Evolutionary conservation across 73 alveolate genomes (phyloP).

Genomic region (Tetrahymena malaccensis): DNA sequence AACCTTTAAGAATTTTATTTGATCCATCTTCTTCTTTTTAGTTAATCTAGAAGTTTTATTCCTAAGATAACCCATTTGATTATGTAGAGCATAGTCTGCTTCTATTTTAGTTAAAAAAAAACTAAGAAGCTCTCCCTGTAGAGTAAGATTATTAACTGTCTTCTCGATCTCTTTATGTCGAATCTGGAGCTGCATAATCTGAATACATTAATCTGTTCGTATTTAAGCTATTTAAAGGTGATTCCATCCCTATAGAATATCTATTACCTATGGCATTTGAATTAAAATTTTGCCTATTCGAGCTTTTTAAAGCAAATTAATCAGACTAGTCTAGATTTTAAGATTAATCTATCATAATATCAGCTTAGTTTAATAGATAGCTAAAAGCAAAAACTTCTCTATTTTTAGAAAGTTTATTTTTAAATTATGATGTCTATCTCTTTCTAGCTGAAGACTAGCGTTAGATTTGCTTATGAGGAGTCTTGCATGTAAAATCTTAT

Average conservation of each 20-base stretch:
- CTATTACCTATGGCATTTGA: background rate
- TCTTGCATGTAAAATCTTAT: background rate
- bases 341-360: too few species aligned
- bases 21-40: background rate
- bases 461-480: too few species aligned
- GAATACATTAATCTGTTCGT: background rate
- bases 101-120: background rate
- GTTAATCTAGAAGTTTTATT: too few species aligned
- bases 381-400: background rate
- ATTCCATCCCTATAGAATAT: background rate
- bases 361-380: background rate
- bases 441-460: background rate
- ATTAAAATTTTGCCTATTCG: background rate
- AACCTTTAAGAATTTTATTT: background rate
- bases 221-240: background rate
- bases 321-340: background rate
- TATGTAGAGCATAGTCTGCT: background rate
- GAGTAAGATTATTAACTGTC: background rate
- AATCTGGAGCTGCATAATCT: background rate
- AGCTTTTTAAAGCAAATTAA: background rate
- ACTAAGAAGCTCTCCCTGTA: background rate
- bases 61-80: background rate
- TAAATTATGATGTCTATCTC: background rate
- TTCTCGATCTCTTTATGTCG: background rate
- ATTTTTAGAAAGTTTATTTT: background rate